Evolutionary conservation across 1,284 basidiomycete species (phyloP), one percentile per base, ranked within the genome.

Genomic region (Tremellales sp.): DNA sequence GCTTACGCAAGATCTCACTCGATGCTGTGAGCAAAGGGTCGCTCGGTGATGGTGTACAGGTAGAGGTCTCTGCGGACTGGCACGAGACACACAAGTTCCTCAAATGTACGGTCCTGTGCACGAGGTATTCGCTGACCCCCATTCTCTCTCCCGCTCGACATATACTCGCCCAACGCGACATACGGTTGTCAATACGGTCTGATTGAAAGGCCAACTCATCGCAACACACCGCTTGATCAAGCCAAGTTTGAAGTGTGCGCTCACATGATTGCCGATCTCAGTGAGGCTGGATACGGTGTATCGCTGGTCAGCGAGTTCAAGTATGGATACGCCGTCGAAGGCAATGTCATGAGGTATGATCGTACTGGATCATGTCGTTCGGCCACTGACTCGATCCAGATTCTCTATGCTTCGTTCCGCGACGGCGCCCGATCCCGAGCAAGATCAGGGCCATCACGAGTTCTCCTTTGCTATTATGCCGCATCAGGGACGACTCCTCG

Each of bases 181-280:
- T 97, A 91, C 68, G 93, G 97, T 73, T 89, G 88, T 2, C 92
- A 92, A 61, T 97, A 93, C 58, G 94, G 94, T 2, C 81, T 83
- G 64, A 81, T 93, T 23, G 84, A 89, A 62, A 80, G 92, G 42
- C 87, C 93, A 0, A 97, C 92, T 1, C 87, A 93, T 74, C 87
- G 90, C 74, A 97, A 97, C 67, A 97, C 92, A 3, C 86, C 83
- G 0, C 86, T 84, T 81, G 75, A 77, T 46, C 64, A 67, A 2
- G 71, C 73, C 25, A 67, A 71, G 53, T 86, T 87, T 57, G 85
- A 87, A 68, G 85, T 86, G 7, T 85, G 84, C 63, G 84, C 81
- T 7, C 84, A 85, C 70, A 89, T 89, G 76, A 88, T 72, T 23
- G 76, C 65, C 25, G 65, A 70, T 52, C 53, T 68, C 29, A 58